These are phyloP conservation scores for Haplosporangium sp. DNA, from an alignment of 371 early-diverging fungal genomes.

Conservation along the genomic window DNA sequence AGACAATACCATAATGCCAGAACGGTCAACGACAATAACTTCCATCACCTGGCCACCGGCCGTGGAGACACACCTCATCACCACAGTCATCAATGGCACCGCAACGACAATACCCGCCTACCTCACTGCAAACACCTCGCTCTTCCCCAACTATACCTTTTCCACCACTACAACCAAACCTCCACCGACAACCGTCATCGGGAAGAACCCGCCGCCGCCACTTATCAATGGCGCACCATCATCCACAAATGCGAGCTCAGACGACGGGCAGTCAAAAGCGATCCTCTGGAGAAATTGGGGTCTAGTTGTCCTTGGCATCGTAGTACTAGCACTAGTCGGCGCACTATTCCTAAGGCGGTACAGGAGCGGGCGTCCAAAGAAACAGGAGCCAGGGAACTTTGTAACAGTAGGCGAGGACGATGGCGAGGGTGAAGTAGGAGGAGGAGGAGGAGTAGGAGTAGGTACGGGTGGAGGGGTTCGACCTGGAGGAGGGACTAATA, in stretches of 20 bases:
- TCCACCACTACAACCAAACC: constrained; percentile 35
- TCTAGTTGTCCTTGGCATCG: constrained; percentile 11
- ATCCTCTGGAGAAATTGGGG: constrained; percentile 33
- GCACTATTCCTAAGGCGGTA: constrained; percentile 18
- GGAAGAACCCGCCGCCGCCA: constrained; percentile 33
- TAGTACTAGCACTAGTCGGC: constrained; percentile 32
- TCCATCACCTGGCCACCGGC: constrained; percentile 28
- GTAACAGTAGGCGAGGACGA: constrained; percentile 43
- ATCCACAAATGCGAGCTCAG: not conserved
- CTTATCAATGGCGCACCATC: constrained; percentile 15
- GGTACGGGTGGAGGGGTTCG: not conserved
- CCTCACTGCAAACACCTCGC: constrained; percentile 31
- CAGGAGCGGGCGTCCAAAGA: constrained; percentile 37
- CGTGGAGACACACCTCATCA: constrained; percentile 39
- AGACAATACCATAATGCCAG: constrained; percentile 2
- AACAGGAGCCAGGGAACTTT: constrained; percentile 50
- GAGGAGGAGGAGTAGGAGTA: not conserved
- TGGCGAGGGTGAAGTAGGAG: constrained; percentile 16
- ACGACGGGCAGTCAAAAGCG: constrained; percentile 10
- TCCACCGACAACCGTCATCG: constrained; percentile 41
- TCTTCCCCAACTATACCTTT: constrained; percentile 27
- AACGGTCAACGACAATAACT: not conserved
- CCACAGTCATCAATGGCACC: constrained; percentile 23
- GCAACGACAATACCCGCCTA: constrained; percentile 33
- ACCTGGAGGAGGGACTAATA: constrained; percentile 15